Evolutionary conservation across 495 filamentous ascomycete species (phyloP).

Genomic region (Annulohypoxylon nitens): DNA sequence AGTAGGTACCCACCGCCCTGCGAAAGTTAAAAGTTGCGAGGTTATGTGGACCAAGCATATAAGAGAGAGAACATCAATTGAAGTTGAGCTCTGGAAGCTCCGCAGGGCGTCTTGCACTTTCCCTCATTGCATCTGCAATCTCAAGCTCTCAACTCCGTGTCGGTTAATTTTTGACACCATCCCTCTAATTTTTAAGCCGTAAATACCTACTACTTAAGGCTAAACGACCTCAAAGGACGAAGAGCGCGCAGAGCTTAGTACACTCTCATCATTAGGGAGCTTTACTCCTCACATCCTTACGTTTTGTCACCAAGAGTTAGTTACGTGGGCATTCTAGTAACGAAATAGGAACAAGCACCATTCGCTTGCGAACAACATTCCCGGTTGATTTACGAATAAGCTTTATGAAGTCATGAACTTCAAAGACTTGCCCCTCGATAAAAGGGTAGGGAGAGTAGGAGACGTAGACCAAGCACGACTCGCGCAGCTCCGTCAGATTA

Average conservation of each 20-base stretch:
- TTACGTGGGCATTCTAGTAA: background rate
- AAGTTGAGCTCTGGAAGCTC: no score
- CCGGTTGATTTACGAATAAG: background rate
- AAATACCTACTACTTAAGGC: no score
- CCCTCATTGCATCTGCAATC: no score
- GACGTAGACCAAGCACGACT: conserved; percentile 9
- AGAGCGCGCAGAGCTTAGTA: background rate
- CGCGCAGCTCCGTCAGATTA: conserved; percentile 25
- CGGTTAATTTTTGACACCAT: background rate
- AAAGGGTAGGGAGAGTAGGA: background rate
- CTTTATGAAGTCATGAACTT: conserved; percentile 9
- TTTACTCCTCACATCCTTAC: no score
- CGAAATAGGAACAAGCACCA: background rate
- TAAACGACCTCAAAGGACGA: background rate
- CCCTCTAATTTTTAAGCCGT: background rate
- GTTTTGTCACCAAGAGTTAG: background rate
- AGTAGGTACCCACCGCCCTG: background rate
- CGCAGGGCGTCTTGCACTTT: no score
- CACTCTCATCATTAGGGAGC: background rate
- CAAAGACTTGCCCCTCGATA: background rate
- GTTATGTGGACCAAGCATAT: no score
- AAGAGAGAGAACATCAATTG: no score
- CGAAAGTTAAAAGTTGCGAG: no score
- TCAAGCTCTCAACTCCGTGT: no score
- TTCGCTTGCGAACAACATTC: background rate